Percentiles rank a stretch among this genome's conserved stretches.
Evolutionary conservation across 495 filamentous ascomycete genomes (phyloP).

Genomic region (Daldinia loculata): DNA sequence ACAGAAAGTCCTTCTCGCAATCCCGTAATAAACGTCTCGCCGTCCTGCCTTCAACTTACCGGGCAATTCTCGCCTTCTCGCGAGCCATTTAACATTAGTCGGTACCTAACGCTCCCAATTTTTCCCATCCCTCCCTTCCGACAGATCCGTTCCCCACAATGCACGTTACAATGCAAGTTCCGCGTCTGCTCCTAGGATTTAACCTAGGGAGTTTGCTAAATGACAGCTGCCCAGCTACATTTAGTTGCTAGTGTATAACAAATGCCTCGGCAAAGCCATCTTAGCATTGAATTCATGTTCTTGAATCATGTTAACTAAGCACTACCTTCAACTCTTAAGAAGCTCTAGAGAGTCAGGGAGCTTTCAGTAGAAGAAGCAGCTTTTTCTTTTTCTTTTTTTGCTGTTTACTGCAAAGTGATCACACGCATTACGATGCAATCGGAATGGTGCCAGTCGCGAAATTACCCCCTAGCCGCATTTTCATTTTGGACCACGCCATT

Average conservation of each 20-base stretch:
- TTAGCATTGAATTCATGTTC: neutral
- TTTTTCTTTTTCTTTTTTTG: neutral
- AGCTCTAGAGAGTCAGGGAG: neutral
- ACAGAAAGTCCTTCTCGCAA: neutral
- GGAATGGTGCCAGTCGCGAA: conserved; percentile 15
- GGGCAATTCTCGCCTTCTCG: conserved; percentile 2
- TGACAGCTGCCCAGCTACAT: neutral
- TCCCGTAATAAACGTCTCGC: conserved; percentile 20
- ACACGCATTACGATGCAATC: conserved; percentile 21
- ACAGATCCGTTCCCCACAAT: conserved; percentile 33
- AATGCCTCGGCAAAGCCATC: neutral
- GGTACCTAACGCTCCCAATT: conserved; percentile 4
- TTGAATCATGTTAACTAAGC: neutral
- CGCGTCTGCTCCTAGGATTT: neutral
- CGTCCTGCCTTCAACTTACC: neutral
- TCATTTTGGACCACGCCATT: conserved; percentile 38
- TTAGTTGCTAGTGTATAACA: neutral
- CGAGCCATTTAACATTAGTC: neutral
- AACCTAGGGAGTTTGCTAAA: neutral
- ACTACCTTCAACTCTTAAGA: neutral
- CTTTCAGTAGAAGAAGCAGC: neutral
- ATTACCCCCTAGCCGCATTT: conserved; percentile 18
- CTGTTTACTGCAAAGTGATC: neutral
- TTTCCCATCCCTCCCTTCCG: conserved; percentile 28
- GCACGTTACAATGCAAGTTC: neutral